Evolutionary conservation across 2,329 filamentous ascomycete genomes (phyloP), one percentile per base, ranked within the genome.

Genomic region (Colletotrichum caudatum): DNA sequence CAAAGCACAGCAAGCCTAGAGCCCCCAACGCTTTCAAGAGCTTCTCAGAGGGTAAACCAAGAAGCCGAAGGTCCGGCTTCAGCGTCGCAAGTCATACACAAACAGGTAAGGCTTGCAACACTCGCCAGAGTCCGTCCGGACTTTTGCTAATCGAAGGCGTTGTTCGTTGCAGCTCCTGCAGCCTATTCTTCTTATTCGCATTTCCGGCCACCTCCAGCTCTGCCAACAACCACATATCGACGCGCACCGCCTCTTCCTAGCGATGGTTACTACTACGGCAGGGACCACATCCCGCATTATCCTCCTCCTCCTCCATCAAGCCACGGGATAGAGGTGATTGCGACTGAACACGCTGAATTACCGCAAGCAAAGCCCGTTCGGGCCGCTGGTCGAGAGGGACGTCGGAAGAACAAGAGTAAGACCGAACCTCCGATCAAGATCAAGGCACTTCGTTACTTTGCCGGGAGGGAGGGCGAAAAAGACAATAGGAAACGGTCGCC

Each of bases 21-120:
- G 51, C 51, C 29, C 14, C 51, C 5, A 54, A 35, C 29, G 35
- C 51, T n/a, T 26, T 54, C 26, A 54, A 54, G 35, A 54, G 51
- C 29, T 54, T 54, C 51, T 33, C 11, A 12, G 51, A 35, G 51
- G 51, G 14, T 33, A 54, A 54, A 33, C 51, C 26, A 54, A 54
- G 51, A 54, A 54, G 51, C 51, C 20, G 51, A 54, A 54, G 26
- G 51, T 54, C 51, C 29, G 35, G 51, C 51, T 54, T 35, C 29
- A 35, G 29, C 51, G 51, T n/a, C 29, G 51, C 29, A 35, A 23
- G 51, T 54, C 51, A 20, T 9, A 8, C 51, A 54, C 29, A 56
- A 56, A 33, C 51, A 56, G 51, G 51, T n/a, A 56, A 56, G 51
- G 9, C 18, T 56, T 37, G 37, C 51, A 37, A 39, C 37, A 39